A percentile compares a stretch with the other conserved stretches of the same genome.
phyloP scores from a whole-genome alignment of 2,329 filamentous ascomycete species.

The Cladophialophora exuberans region DNA sequence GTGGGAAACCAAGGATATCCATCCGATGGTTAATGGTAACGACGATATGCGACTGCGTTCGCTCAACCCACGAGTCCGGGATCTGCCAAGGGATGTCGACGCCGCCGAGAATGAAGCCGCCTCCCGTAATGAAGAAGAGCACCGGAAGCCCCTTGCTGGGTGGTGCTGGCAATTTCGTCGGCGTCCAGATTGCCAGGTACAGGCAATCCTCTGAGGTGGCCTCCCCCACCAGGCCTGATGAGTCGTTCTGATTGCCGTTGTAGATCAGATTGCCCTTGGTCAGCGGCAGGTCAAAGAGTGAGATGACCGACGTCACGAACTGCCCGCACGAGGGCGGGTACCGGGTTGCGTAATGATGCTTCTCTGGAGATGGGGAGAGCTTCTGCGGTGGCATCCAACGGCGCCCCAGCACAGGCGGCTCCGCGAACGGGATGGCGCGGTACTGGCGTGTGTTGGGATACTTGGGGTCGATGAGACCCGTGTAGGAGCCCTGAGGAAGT shows the following conservation, averaged over 20 bases:
- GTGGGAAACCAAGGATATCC: slow-evolving; percentile 43
- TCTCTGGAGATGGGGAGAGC: slow-evolving; percentile 14
- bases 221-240: slow-evolving; percentile 13
- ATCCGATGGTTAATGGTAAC: slow-evolving; percentile 48
- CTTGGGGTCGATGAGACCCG: slow-evolving; percentile 39
- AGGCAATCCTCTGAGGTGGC: slow-evolving; percentile 48
- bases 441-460: slow-evolving; percentile 43
- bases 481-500: slow-evolving; percentile 30
- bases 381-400: slow-evolving; percentile 40
- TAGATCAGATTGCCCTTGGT: slow-evolving; percentile 5
- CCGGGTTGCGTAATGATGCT: slow-evolving; percentile 35
- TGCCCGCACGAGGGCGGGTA: slow-evolving; percentile 39
- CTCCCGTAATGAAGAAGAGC: slow-evolving; percentile 31
- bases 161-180: slow-evolving; percentile 32
- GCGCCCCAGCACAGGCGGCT: slow-evolving; percentile 38
- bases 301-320: slow-evolving; percentile 32
- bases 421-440: slow-evolving; percentile 42
- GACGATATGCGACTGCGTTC: slow-evolving; percentile 44
- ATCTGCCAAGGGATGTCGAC: slow-evolving; percentile 47
- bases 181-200: slow-evolving; percentile 48
- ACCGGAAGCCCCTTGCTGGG: slow-evolving; percentile 27
- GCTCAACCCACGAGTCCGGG: slow-evolving; percentile 44
- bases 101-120: slow-evolving; percentile 36
- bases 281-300: neutral
- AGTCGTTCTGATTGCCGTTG: slow-evolving; percentile 4